Percentiles rank a stretch among this genome's conserved stretches.
phyloP scores from a whole-genome alignment of 2,329 filamentous ascomycete species.

The Apiospora arundinis region DNA sequence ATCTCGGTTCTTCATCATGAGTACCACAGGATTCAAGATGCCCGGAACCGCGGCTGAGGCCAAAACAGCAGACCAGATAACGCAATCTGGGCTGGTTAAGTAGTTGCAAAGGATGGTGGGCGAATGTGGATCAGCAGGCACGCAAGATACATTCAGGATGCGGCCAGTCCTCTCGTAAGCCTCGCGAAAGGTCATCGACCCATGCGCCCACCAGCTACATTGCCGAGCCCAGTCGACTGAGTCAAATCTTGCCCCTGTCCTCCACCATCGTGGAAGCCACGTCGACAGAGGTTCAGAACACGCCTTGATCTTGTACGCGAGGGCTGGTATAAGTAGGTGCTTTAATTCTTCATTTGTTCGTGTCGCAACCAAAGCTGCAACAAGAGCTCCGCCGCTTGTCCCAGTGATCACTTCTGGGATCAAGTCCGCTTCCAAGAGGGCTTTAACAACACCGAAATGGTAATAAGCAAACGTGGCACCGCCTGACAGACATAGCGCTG shows the following conservation, averaged over 20 bases:
- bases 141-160: slow-evolving; percentile 94
- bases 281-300: slow-evolving; percentile 78
- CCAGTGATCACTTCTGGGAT: slow-evolving; percentile 95
- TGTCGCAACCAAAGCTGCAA: slow-evolving; percentile 86
- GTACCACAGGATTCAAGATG: slow-evolving; percentile 92
- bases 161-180: slow-evolving; percentile 93
- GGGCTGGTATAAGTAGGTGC: slow-evolving; percentile 80
- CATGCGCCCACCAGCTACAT: slow-evolving; percentile 88
- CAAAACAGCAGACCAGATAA: slow-evolving; percentile 96
- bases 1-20: slow-evolving; percentile 84
- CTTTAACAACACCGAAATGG: slow-evolving; percentile 91
- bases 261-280: slow-evolving; percentile 88
- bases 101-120: slow-evolving; percentile 94
- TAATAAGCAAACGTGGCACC: slow-evolving; percentile 97
- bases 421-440: slow-evolving; percentile 82
- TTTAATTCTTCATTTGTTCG: slow-evolving; percentile 92
- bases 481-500: slow-evolving; percentile 90
- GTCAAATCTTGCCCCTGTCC: slow-evolving; percentile 92
- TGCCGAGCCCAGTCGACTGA: slow-evolving; percentile 87
- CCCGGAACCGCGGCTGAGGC: slow-evolving; percentile 95
- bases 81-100: slow-evolving; percentile 92
- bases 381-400: slow-evolving; percentile 90
- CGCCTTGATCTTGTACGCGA: slow-evolving; percentile 84
- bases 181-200: slow-evolving; percentile 92
- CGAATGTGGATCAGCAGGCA: slow-evolving; percentile 93